Percentiles rank a stretch among this genome's conserved stretches.
Conservation (phyloP, 257 asterid genomes). For the Solanum bulbocastanum region DNA sequence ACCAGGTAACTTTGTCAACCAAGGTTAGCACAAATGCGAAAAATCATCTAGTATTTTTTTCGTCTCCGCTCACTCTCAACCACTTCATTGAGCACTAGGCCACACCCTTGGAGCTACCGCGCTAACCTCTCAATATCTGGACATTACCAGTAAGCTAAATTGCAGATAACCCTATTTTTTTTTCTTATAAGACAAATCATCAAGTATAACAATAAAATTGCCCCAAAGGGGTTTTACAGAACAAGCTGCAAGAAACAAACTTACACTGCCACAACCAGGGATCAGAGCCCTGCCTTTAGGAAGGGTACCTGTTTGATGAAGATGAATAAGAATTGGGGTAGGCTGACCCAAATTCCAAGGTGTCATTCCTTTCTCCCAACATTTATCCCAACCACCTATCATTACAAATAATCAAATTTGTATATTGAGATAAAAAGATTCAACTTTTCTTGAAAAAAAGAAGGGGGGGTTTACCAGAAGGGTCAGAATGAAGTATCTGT, state of each 20-base stretch:
- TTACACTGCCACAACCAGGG: constrained; percentile 90
- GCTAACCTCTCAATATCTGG: not conserved
- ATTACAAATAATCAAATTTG: not conserved
- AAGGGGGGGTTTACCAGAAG: constrained; percentile 16
- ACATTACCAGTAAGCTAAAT: not conserved
- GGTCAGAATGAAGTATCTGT: constrained; percentile 28
- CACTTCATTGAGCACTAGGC: not conserved
- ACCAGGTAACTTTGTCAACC: not conserved
- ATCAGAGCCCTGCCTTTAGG: constrained; percentile 72
- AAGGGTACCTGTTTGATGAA: constrained; percentile 45
- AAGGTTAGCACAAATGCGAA: not conserved
- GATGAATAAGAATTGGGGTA: constrained; percentile 69
- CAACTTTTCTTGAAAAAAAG: too few species aligned
- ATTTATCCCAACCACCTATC: constrained; percentile 68
- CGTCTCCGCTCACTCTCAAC: not conserved
- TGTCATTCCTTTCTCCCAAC: constrained; percentile 69
- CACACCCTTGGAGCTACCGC: not conserved
- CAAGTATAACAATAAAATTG: not conserved
- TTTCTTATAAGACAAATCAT: not conserved
- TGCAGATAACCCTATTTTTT: not conserved
- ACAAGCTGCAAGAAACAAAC: constrained; percentile 7
- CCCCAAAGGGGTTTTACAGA: not conserved
- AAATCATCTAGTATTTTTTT: not conserved
- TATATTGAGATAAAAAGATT: not conserved
- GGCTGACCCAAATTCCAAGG: constrained; percentile 92